phyloP scores from a whole-genome alignment of 139 green algal genomes.

The Marvania coccoides region DNA sequence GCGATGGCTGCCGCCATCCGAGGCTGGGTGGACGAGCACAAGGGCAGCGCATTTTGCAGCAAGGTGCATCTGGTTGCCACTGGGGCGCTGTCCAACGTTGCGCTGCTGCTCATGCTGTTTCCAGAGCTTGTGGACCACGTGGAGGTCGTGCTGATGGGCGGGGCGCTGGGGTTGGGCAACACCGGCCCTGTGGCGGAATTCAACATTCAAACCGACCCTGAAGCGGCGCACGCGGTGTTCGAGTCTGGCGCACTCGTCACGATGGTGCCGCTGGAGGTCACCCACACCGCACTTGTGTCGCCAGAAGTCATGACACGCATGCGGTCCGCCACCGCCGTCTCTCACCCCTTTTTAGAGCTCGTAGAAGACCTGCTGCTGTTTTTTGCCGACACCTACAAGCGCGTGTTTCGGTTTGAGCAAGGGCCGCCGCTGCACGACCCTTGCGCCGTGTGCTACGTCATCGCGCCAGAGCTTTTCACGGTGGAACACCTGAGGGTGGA shows the following conservation, averaged over 20 bases:
- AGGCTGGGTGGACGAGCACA: neutral
- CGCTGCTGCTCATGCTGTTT: constrained; percentile 9
- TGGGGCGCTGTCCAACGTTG: constrained; percentile 84
- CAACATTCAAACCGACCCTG: constrained; percentile 80
- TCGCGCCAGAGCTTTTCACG: constrained; percentile 70
- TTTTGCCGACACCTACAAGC: constrained; percentile 63
- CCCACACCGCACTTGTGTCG: constrained; percentile 82
- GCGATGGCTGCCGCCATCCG: constrained; percentile 64
- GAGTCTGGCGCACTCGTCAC: constrained; percentile 57
- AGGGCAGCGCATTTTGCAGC: neutral
- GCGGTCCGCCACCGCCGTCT: neutral
- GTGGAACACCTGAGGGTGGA: constrained; percentile 64
- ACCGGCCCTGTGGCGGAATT: constrained; percentile 73
- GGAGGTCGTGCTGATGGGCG: constrained; percentile 78
- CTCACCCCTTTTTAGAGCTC: constrained; percentile 36
- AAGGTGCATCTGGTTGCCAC: constrained; percentile 67
- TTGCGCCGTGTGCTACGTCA: constrained; percentile 77
- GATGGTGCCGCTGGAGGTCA: constrained; percentile 95
- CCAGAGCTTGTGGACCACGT: constrained; percentile 30
- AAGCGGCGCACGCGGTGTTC: constrained; percentile 84
- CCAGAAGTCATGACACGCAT: constrained; percentile 53
- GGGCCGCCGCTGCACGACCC: constrained; percentile 93
- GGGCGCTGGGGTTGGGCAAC: constrained; percentile 59
- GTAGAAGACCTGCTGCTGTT: constrained; percentile 62
- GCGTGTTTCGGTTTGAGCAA: constrained; percentile 74